Base-by-base conservation (phyloP, 768 basidiomycete species). In the Agaricus bisporus region DNA sequence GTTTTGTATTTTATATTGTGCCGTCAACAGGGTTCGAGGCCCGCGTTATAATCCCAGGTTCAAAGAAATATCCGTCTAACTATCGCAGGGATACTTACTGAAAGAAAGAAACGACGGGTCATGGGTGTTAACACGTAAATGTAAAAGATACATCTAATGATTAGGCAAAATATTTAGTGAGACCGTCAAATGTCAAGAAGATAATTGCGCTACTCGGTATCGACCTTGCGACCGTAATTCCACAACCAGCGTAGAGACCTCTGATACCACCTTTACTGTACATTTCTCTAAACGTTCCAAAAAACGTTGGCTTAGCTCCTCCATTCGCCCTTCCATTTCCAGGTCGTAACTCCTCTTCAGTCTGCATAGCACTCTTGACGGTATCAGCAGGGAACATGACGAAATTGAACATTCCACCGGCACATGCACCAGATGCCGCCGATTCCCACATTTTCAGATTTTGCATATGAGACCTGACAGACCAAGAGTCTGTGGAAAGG, bases 381-480 rank as follows among this genome's bases (percentile, higher is more conserved):
- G 90, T 89, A 69, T 98, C 95, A 4, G 94, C 94, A 0, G 95
- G 95, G 75, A 95, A 98, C 49, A 95, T 75, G n/a, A 90, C 78
- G 61, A 95, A 70, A 58, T 90, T 94, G 70, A 90, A 95, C 43
- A 80, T 75, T 4, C 86, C 85, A 9, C 95, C 95, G 1, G 95
- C 91, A 51, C 82, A 78, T 4, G 92, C 95, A 17, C 95, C 95
- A 0, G 88, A 79, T 0, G 88, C 51, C n/a, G 91, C 92, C 1
- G 89, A 85, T 66, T 98, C 90, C 82, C 82, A 88, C 1, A 86
- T 76, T 26, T 73, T 64, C n/a, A 91, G 73, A 73, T 68, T 63
- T 6, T 62, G 42, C 38, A 39, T 51, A 18, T 51, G 50, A 14
- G 41, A 28, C 6, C 43, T 38, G 14, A 48, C 54, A 20, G 47